Evolutionary conservation across 805 yeast genomes (phyloP), one percentile per base, ranked within the genome.

Genomic region (Lipomyces starkeyi): DNA sequence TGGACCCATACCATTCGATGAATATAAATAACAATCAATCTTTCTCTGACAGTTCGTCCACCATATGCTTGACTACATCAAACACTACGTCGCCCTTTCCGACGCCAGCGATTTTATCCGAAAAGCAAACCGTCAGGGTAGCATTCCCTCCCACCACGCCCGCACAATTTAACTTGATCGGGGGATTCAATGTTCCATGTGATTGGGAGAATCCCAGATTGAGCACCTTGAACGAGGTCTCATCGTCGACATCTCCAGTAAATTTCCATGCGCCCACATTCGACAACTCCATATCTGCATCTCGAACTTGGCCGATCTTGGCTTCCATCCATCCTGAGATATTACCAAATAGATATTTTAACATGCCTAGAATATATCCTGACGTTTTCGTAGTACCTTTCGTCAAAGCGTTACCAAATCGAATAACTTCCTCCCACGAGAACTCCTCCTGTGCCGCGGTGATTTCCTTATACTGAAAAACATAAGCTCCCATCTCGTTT

Each of bases 191-290:
- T 14, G 32, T 32, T 11, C 65, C 63, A 37, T 54, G 61, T 8
- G 69, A 66, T 34, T 66, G 69, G 34, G 62, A 37, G 37, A 66
- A 66, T 9, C 69, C 69, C 3, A 57, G 32, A n/a, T 35, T 7
- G 7, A 17, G 27, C 13, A 66, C 63, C 13, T 20, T 40, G 61
- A 8, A 47, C 53, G 9, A 9, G 14, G 2, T 62, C 20, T 22
- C 37, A 22, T 59, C 56, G 6, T 20, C 17, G 27, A 13, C 9
- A 7, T 20, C 56, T 0, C 9, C 47, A 4, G 57, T 22, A 43
- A 62, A 66, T 7, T 49, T 22, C 25, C 43, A 29, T n/a, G 64
- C 64, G 2, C 69, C 69, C 40, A 66, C 27, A 47, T 66, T 66
- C 3, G 69, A 66, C 14, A 66, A 35, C 25, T 63, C 66, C 25